A percentile compares a stretch with the other conserved stretches of the same genome.
Evolutionary conservation across 176 grass and related monocot species (phyloP).

Genomic region (Chloris gayana): DNA sequence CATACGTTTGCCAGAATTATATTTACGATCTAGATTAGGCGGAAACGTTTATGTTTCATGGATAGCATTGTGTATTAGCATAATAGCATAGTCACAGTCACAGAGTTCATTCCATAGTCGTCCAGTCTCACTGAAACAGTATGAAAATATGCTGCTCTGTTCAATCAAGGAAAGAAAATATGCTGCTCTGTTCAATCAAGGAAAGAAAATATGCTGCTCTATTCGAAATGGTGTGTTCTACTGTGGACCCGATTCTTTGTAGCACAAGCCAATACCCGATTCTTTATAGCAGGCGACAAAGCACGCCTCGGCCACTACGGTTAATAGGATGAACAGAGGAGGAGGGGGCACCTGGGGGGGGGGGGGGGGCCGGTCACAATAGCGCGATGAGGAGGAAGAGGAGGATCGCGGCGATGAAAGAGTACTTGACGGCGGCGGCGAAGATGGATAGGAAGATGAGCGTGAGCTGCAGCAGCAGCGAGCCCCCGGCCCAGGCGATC

Average conservation of each 20-base stretch:
- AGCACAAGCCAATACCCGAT: neutral
- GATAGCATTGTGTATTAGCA: neutral
- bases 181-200: neutral
- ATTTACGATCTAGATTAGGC: neutral
- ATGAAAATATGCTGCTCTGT: neutral
- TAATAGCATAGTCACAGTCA: neutral
- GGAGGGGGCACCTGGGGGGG: neutral
- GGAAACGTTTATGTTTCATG: neutral
- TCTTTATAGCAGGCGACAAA: neutral
- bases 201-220: too few relatives aligned
- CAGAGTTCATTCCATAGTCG: too few relatives aligned
- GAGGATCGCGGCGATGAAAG: conserved; percentile 48
- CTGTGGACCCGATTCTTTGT: neutral
- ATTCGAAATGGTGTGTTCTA: neutral
- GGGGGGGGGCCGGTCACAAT: neutral
- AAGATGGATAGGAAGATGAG: conserved; percentile 51
- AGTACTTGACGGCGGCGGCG: conserved; percentile 56
- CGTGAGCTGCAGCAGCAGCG: conserved; percentile 49
- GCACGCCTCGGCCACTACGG: too few relatives aligned
- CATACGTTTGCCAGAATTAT: neutral
- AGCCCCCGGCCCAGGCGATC: conserved; percentile 39
- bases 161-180: neutral
- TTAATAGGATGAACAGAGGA: neutral
- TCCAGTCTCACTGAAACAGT: neutral
- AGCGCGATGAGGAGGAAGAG: conserved; percentile 61